A percentile compares a stretch with the other conserved stretches of the same genome.
phyloP scores from a whole-genome alignment of 768 basidiomycete genomes.

The Pleurotus salmoneostramineus region DNA sequence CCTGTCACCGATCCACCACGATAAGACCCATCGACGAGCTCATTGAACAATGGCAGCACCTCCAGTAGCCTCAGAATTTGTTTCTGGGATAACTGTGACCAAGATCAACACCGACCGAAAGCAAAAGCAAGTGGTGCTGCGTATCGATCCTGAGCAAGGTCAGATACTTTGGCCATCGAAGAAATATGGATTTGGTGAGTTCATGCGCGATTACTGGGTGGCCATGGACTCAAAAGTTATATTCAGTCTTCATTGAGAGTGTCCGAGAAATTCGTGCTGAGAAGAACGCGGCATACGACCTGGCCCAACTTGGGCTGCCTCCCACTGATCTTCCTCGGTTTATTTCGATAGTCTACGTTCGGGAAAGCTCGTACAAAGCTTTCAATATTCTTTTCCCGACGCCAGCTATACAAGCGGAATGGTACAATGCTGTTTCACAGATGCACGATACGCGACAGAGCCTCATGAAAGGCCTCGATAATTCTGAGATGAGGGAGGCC shows the following conservation, averaged over 20 bases:
- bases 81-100: not conserved
- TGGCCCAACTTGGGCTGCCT: conserved; percentile 69
- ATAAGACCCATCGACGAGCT: not conserved
- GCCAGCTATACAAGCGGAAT: conserved; percentile 42
- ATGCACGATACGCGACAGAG: not conserved
- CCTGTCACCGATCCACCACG: not conserved
- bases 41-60: not conserved
- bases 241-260: conserved; percentile 77
- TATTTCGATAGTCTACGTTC: conserved; percentile 84
- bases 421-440: conserved; percentile 44
- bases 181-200: conserved; percentile 54
- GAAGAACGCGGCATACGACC: conserved; percentile 69
- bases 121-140: conserved; percentile 66
- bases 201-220: conserved; percentile 5
- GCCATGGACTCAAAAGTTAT: not conserved
- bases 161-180: conserved; percentile 78
- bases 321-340: conserved; percentile 71
- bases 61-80: not conserved
- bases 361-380: conserved; percentile 77
- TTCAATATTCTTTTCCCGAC: conserved; percentile 80
- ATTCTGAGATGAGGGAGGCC: conserved; percentile 4
- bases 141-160: conserved; percentile 76
- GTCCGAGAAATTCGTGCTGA: conserved; percentile 88
- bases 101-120: conserved; percentile 52
- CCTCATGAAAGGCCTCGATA: conserved; percentile 2